Evolutionary conservation across 257 asterid genomes (phyloP), one percentile per base, ranked within the genome.

Genomic region (Plantago ovata): DNA sequence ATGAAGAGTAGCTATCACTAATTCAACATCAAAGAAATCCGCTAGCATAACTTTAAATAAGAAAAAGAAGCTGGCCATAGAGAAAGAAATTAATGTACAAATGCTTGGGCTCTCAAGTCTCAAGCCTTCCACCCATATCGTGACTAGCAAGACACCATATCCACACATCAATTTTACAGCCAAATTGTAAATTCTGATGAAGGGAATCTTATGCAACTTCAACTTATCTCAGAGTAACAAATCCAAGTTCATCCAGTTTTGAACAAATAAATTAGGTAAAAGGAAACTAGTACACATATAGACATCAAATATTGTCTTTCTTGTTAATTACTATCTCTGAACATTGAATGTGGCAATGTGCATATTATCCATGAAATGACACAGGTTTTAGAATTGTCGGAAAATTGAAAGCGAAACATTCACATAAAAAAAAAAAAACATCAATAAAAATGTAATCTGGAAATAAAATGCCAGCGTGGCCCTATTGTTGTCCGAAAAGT

Each of bases 221-320:
- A 28, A 3, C 51, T 18, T 15, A 22, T 49, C 33, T 50, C 18
- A 36, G 28, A 50, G 56, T 50, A 23, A 49, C 36, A 21, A 21
- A 0, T 49, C 33, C 6, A 50, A 50, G 38, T 10, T 50, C 38
- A 10, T 50, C 33, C 18, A 33, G 55, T 21, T 50, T 48, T 50
- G 16, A 50, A 22, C 38, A 50, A 48, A 21, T 28, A 50, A 4
- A 47, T 47, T 15, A 50, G 2, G 10, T 50, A 50, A 33, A 6
- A 18, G 14, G 53, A 50, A 19, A 21, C 22, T 32, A 21, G 12
- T 19, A 21, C 23, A 48, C 23, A 48, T 16, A 47, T 3, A 19
- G 55, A 15, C 38, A 50, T 50, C 28, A 50, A 21, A 50, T 50
- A 18, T 50, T 50, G 24, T 47, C 28, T 47, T 16, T 47, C 28